Base-by-base conservation (phyloP, 371 early-diverging fungal genomes). In the Mucor velutinosus region DNA sequence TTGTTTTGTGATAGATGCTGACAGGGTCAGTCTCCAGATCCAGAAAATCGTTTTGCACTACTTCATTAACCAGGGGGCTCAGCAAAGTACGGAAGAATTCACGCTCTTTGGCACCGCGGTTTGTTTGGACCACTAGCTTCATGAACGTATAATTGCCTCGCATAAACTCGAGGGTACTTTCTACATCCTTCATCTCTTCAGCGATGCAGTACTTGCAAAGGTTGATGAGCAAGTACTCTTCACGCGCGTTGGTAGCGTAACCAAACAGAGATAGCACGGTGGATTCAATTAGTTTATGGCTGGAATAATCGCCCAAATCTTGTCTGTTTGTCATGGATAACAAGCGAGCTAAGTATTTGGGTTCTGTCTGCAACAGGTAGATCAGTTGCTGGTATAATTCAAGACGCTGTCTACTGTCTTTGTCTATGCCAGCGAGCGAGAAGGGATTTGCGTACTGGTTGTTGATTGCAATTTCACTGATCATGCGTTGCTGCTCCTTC, bases 311-410 rank as follows among this genome's bases (percentile, higher is more conserved):
- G 1, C 72, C 87, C 72, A 75, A 85, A 82, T 73, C 77, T 45
- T 83, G 74, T 17, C 85, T 77, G 68, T 92, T 94, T 64, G 94
- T 81, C 62, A 90, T 80, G 30, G 91, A 92, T 80, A 99, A 83
- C 58, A 99, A 75, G 19, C 88, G 85, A 17, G 95, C 90, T 56
- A 99, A 80, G 70, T 99, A 96, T 30, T 81, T 73, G 7, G 99
- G 99, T 71, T 99, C 93, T 2, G 97, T 99, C 77, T 99, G 99
- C 30, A 99, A 84, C 33, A 95, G 65, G 71, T 99, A 98, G 59
- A 99, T 93, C 33, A 99, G 76, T 56, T 95, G 87, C 78, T 96
- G 96, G 76, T 96, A 99, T 6, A 90, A 76, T 60, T 91, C 92
- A 15, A 95, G 76, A 23, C 90, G 85, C 45, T 80, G 77, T 23